phyloP scores from a whole-genome alignment of 192 early-diverging fungal species.

The Podila epicladia region DNA sequence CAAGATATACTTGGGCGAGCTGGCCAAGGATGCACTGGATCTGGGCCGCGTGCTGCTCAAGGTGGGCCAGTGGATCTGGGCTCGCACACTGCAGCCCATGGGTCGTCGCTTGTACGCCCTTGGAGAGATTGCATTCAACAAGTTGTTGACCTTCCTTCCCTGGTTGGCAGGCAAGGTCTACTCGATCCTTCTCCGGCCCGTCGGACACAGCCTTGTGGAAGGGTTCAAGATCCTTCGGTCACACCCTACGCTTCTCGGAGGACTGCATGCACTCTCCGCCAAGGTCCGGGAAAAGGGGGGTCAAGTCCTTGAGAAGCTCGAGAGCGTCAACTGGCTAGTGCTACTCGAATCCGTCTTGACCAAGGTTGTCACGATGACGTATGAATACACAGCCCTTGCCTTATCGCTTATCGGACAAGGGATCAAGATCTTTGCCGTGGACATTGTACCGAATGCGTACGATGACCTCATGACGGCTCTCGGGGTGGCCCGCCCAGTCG shows the following conservation, averaged over 20 bases:
- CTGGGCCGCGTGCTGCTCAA: slow-evolving; percentile 13
- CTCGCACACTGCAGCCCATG: slow-evolving; percentile 9
- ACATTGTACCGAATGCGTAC: slow-evolving; percentile 38
- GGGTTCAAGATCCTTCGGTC: slow-evolving; percentile 34
- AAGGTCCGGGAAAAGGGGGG: slow-evolving; percentile 17
- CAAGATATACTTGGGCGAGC: slow-evolving; percentile 38
- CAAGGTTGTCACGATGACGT: background rate
- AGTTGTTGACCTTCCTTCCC: slow-evolving; percentile 10
- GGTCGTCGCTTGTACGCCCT: background rate
- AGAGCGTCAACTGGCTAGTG: slow-evolving; percentile 41
- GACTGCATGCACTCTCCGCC: slow-evolving; percentile 26
- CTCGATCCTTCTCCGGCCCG: slow-evolving; percentile 4
- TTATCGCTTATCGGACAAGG: slow-evolving; percentile 9
- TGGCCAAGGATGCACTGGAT: slow-evolving; percentile 37
- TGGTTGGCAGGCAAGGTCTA: slow-evolving; percentile 15
- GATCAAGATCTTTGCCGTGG: slow-evolving; percentile 15
- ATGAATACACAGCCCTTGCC: slow-evolving; percentile 10
- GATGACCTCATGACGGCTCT: slow-evolving; percentile 29
- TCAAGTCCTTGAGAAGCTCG: slow-evolving; percentile 15
- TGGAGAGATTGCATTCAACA: background rate
- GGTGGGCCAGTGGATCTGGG: slow-evolving; percentile 26
- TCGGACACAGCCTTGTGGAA: background rate
- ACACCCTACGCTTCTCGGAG: slow-evolving; percentile 32
- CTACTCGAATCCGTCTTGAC: slow-evolving; percentile 25
- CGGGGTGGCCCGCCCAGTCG: slow-evolving; percentile 23